Evolutionary conservation across 495 filamentous ascomycete genomes (phyloP), one percentile per base, ranked within the genome.

Genomic region (Neurospora sp.): DNA sequence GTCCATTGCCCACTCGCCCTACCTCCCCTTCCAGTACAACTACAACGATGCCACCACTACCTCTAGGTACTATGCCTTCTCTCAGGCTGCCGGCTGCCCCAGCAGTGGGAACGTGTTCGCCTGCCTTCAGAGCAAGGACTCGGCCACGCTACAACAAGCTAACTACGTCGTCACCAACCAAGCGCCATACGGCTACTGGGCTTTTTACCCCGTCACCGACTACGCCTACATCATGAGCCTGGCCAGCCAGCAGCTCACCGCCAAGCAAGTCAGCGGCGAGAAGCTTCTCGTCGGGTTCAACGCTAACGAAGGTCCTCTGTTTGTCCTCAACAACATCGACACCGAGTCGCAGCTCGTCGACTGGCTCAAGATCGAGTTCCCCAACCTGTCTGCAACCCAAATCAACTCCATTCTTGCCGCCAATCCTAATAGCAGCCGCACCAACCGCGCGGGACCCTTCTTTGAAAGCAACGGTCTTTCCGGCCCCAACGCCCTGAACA

Each of bases 131-230:
- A 72, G 77, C 40, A 83, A 84, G 54, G 85, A 89, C 72, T 86
- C 85, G 5, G 66, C 73, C 1, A 83, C 80, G 2, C 82, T 92
- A 11, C 87, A 90, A 76, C 85, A 86, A 72, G 89, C 89, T 7
- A 88, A 85, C 77, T 82, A 73, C 8, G 78, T 49, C 31, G 81
- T 89, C 69, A 88, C 86, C 0, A 79, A 80, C 62, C 79, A 80
- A 35, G 81, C 84, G 0, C 74, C 81, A 20, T 78, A 78, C 60
- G 80, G 80, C 16, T 76, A 73, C 84, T 71, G 78, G 78, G 85
- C 86, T 75, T 39, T 91, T 89, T 77, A 77, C 86, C 90, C 90
- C 7, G 90, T 92, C 18, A 88, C 88, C 1, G 90, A 92, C 76
- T 85, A 86, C 14, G 78, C 76, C 5, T 87, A 90, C 77, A 82